A percentile compares a stretch with the other conserved stretches of the same genome.
Evolutionary conservation across 2,329 filamentous ascomycete genomes (phyloP).

Genomic region (Microsporum canis): DNA sequence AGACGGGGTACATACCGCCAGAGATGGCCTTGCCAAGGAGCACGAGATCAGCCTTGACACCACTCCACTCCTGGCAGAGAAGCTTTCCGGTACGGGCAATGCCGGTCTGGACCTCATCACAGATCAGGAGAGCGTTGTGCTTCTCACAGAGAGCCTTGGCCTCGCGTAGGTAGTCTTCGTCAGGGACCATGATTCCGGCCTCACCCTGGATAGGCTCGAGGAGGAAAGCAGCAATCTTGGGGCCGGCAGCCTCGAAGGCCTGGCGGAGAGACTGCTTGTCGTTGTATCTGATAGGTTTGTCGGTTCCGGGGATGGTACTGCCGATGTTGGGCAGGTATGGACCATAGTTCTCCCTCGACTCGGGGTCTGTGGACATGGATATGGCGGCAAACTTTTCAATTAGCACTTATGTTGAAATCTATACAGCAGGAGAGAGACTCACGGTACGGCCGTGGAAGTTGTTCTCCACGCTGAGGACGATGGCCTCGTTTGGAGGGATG

Average conservation of each 20-base stretch:
- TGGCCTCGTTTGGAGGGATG: conserved; percentile 69
- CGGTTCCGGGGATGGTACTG: conserved; percentile 61
- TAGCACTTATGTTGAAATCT: neutral
- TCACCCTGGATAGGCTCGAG: conserved; percentile 97
- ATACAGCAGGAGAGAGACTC: conserved; percentile 35
- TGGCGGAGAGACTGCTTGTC: conserved; percentile 69
- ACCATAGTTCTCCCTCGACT: conserved; percentile 93
- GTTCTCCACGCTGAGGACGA: conserved; percentile 73
- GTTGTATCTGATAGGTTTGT: conserved; percentile 73
- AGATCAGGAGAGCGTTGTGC: conserved; percentile 91
- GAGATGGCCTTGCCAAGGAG: conserved; percentile 96
- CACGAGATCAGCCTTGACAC: conserved; percentile 89
- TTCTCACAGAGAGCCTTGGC: conserved; percentile 81
- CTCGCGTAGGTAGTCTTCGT: conserved; percentile 71
- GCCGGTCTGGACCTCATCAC: conserved; percentile 96
- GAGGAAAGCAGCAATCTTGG: conserved; percentile 81
- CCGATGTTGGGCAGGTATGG: conserved; percentile 88
- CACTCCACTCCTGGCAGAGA: conserved; percentile 88
- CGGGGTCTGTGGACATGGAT: conserved; percentile 87
- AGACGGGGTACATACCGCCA: conserved; percentile 98
- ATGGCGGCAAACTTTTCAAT: conserved; percentile 72
- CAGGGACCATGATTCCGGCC: conserved; percentile 89
- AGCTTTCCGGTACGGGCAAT: conserved; percentile 91
- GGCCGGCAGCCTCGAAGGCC: conserved; percentile 67
- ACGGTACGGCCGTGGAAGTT: conserved; percentile 97